These are phyloP conservation scores for Trametes villosa DNA, from an alignment of 768 basidiomycete species.

Conservation along the genomic window DNA sequence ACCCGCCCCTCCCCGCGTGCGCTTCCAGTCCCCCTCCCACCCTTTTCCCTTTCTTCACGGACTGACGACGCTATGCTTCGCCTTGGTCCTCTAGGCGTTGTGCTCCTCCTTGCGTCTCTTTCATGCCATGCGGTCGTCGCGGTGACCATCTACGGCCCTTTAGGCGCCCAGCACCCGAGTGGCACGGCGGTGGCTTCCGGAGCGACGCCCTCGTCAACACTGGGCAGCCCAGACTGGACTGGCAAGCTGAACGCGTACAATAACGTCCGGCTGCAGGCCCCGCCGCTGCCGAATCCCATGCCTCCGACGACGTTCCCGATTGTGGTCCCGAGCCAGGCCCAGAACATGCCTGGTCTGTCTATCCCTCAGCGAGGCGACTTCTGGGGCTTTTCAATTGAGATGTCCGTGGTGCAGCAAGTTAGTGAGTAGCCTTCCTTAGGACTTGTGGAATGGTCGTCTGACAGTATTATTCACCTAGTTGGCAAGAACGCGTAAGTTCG, in stretches of 20 bases:
- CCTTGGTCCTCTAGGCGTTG: background rate
- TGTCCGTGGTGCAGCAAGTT: conserved; percentile 70
- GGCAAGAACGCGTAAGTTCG: conserved; percentile 53
- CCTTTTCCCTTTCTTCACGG: background rate
- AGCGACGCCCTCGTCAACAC: conserved; percentile 3
- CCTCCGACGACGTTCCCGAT: conserved; percentile 31
- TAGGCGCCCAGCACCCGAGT: conserved; percentile 21
- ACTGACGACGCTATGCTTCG: background rate
- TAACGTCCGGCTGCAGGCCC: conserved; percentile 35
- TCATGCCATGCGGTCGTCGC: background rate
- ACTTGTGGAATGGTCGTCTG: background rate
- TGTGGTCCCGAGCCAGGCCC: conserved; percentile 11
- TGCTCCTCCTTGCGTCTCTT: background rate
- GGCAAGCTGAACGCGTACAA: conserved; percentile 34
- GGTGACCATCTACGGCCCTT: conserved; percentile 32
- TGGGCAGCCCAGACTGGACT: background rate
- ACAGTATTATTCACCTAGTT: conserved; percentile 39
- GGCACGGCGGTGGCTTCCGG: background rate
- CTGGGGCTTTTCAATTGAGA: conserved; percentile 76
- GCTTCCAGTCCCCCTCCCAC: background rate
- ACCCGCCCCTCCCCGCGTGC: background rate
- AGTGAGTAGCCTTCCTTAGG: conserved; percentile 46
- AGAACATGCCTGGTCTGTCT: conserved; percentile 37
- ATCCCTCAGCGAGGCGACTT: conserved; percentile 58
- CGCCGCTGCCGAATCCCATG: conserved; percentile 32